Evolutionary conservation across 2,329 filamentous ascomycete genomes (phyloP), one percentile per base, ranked within the genome.

Genomic region (Pyricularia sp.): DNA sequence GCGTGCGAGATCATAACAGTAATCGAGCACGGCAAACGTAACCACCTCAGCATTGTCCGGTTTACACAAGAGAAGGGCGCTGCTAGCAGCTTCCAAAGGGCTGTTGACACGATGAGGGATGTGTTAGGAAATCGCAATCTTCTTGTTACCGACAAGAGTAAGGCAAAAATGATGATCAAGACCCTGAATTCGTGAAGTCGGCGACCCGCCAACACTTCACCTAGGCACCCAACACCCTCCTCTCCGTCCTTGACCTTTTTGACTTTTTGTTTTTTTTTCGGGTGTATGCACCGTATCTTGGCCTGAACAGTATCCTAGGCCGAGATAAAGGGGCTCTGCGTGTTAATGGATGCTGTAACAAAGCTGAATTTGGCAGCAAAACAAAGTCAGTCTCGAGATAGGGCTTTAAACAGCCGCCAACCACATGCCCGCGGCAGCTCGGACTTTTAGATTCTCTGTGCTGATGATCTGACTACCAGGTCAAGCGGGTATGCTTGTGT

Each of bases 41-140:
- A 88, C 64, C 90, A 90, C 65, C 85, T 97, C 68, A 92, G 90
- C 77, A 88, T 97, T 72, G 88, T 92, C 33, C 90, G 92, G 50
- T 92, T 97, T 77, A 94, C 92, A 1, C 94, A 97, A 76, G 93
- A 95, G 76, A 90, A 90, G 69, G 95, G 94, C n/a, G 94, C 94
- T 1, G 93, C 92, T 55, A 95, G 91, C 74, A 95, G 91, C 73
- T 97, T 98, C 80, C 86, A 92, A 76, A 89, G 88, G 75, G 91
- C 97, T 11, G 86, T 96, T 30, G 90, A 93, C 70, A 90, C 91
- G 3, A 83, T 97, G 73, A 85, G 90, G 72, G 83, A 86, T 25
- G 86, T 92, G 20, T 88, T 96, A 76, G 84, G 83, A 71, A 82
- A 82, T 70, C 87, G 89, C 31, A 83, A 84, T 30, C 81, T 94